Conservation (phyloP, 805 yeast species). For the Candida silvicultrix region DNA sequence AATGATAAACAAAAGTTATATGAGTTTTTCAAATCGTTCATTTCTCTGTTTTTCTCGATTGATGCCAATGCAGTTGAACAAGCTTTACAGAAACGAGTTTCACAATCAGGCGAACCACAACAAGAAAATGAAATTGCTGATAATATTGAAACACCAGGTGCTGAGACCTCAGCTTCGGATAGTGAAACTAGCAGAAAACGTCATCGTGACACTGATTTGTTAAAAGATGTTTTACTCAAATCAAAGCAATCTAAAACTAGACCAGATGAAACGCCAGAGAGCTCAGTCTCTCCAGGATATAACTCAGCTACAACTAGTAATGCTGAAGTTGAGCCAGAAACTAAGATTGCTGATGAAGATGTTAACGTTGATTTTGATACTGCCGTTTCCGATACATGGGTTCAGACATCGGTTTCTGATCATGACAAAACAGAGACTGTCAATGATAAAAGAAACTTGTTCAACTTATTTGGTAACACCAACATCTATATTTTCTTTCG, state of each 20-base stretch:
- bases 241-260: slow-evolving; percentile 32
- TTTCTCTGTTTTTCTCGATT: slow-evolving; percentile 65
- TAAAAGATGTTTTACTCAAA: slow-evolving; percentile 55
- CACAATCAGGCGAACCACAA: slow-evolving; percentile 1
- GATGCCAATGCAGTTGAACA: slow-evolving; percentile 42
- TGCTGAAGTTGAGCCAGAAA: slow-evolving; percentile 6
- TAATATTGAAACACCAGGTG: slow-evolving; percentile 12
- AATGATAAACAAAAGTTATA: slow-evolving; percentile 75
- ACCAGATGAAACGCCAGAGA: slow-evolving; percentile 23
- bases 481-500: slow-evolving; percentile 87
- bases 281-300: slow-evolving; percentile 18
- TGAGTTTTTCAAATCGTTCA: slow-evolving; percentile 62
- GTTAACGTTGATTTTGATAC: slow-evolving; percentile 3
- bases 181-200: slow-evolving; percentile 24
- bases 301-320: slow-evolving; percentile 4
- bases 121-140: slow-evolving; percentile 8
- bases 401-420: slow-evolving; percentile 14
- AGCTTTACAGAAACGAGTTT: slow-evolving; percentile 27
- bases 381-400: slow-evolving; percentile 23
- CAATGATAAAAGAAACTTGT: slow-evolving; percentile 41
- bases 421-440: slow-evolving; percentile 23
- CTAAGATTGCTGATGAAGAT: slow-evolving; percentile 20
- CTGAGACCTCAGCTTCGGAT: slow-evolving; percentile 7
- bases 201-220: slow-evolving; percentile 42
- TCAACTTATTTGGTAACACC: slow-evolving; percentile 82